Conservation (phyloP, 495 filamentous ascomycete genomes). For the Apiosordaria backusii region DNA sequence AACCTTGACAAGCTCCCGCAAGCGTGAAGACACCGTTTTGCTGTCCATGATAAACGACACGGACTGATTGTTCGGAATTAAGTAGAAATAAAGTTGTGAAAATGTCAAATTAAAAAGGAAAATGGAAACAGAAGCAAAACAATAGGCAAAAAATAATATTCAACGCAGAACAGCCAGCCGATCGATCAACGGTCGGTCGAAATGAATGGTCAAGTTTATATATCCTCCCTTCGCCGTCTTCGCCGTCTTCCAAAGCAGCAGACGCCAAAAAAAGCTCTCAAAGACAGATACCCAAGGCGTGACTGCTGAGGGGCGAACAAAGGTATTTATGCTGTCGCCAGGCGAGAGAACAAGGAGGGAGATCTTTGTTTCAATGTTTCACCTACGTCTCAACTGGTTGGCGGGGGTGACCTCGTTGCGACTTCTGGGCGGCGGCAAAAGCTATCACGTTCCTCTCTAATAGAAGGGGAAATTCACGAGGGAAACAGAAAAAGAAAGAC, state of each 20-base stretch:
- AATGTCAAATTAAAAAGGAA: not conserved
- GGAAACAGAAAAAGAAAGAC: not conserved
- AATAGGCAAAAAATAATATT: not conserved
- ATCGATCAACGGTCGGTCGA: not conserved
- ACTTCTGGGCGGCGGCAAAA: not conserved
- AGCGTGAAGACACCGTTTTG: slow-evolving; percentile 24
- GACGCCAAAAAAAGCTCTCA: not conserved
- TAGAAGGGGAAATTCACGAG: not conserved
- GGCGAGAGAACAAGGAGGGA: not conserved
- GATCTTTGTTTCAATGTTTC: slow-evolving; percentile 8
- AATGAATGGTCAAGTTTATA: too few species aligned
- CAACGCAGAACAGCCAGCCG: not conserved
- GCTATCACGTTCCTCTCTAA: not conserved
- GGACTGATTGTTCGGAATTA: not conserved
- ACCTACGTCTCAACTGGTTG: slow-evolving; percentile 5
- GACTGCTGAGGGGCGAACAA: not conserved
- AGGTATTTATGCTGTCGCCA: not conserved
- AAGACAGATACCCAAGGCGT: not conserved
- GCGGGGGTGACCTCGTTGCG: not conserved
- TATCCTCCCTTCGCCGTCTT: not conserved
- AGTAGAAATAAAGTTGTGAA: not conserved
- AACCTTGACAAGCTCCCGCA: slow-evolving; percentile 28
- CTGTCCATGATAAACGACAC: slow-evolving; percentile 19
- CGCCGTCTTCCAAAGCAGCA: not conserved
- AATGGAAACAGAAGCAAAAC: not conserved